These are phyloP conservation scores for Vitis hybrid DNA, from an alignment of 177 flowering plant species.

Conservation along the genomic window DNA sequence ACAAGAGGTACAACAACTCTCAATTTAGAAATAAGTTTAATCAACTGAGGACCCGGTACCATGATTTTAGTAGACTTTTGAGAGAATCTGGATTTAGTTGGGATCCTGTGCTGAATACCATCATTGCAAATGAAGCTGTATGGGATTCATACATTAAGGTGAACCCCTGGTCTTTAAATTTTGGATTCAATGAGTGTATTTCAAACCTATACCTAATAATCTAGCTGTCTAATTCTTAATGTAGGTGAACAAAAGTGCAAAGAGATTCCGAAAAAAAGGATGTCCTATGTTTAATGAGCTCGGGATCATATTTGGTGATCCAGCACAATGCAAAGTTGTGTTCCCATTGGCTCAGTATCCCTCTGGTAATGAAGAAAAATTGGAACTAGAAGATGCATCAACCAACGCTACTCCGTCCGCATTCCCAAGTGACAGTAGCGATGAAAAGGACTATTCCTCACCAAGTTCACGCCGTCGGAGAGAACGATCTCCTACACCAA, in stretches of 20 bases:
- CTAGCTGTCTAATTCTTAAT: not conserved
- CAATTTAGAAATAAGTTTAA: conserved; percentile 17
- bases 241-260: conserved; percentile 11
- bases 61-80: conserved; percentile 12
- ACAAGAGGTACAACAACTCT: conserved; percentile 15
- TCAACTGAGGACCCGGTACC: conserved; percentile 13
- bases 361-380: conserved; percentile 1
- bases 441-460: conserved; percentile 7
- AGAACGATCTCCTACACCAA: conserved; percentile 8
- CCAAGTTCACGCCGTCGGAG: not conserved
- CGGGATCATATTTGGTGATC: conserved; percentile 7
- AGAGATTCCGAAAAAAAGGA: conserved; percentile 9
- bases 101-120: conserved; percentile 10
- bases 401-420: conserved; percentile 14
- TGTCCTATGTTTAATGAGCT: conserved; percentile 10
- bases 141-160: conserved; percentile 9
- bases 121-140: conserved; percentile 5
- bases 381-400: conserved; percentile 13
- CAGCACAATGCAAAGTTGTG: not conserved
- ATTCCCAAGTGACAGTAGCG: conserved; percentile 7
- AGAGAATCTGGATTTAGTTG: not conserved
- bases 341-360: not conserved
- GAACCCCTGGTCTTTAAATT: not conserved
- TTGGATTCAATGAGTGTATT: not conserved
- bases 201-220: not conserved